Percentiles rank a stretch among this genome's conserved stretches.
Conservation (phyloP, 1,139 yeast genomes). For the Yamadazyma taylorii region DNA sequence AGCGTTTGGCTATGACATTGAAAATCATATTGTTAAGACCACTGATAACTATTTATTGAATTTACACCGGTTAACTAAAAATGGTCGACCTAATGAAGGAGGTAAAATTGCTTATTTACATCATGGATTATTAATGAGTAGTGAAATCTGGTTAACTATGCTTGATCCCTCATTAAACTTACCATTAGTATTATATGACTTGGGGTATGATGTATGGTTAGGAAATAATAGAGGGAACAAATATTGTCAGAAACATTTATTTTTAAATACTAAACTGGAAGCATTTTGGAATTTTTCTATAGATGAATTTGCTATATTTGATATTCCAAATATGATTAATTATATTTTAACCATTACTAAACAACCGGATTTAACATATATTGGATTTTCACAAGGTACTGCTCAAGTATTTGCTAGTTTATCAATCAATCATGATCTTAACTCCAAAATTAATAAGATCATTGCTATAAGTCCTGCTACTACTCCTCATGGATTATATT, state of each 20-base stretch:
- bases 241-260: slow-evolving; percentile 58
- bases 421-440: slow-evolving; percentile 68
- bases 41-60: slow-evolving; percentile 42
- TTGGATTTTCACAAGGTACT: slow-evolving; percentile 91
- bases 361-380: slow-evolving; percentile 52
- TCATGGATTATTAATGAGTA: slow-evolving; percentile 88
- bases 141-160: slow-evolving; percentile 87
- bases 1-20: slow-evolving; percentile 41
- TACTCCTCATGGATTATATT: slow-evolving; percentile 84
- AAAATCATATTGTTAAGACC: slow-evolving; percentile 40
- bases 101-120: slow-evolving; percentile 74
- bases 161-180: slow-evolving; percentile 60
- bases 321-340: slow-evolving; percentile 46
- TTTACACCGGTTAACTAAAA: slow-evolving; percentile 27
- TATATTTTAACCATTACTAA: slow-evolving; percentile 31
- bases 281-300: slow-evolving; percentile 47
- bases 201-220: slow-evolving; percentile 90
- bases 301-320: slow-evolving; percentile 49
- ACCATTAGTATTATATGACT: slow-evolving; percentile 73
- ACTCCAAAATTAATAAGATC: slow-evolving; percentile 65
- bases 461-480: slow-evolving; percentile 92
- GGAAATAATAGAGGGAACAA: slow-evolving; percentile 92
- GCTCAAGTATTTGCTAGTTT: slow-evolving; percentile 87
- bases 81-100: slow-evolving; percentile 11
- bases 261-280: slow-evolving; percentile 36